Evolutionary conservation across 371 early-diverging fungal genomes (phyloP).

Genomic region (Zancudomyces culisetae): DNA sequence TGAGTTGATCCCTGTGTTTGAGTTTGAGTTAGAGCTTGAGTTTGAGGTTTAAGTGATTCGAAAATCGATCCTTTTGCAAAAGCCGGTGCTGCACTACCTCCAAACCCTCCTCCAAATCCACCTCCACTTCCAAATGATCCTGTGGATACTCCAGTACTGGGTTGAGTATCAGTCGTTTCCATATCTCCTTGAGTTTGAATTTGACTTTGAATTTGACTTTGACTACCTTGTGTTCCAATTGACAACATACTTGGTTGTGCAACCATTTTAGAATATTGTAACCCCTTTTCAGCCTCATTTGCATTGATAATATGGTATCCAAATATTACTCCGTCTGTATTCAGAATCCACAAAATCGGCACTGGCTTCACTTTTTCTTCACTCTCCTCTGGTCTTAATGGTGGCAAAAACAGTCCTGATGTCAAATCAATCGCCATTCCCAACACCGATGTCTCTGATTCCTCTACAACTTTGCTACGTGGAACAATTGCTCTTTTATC

Average conservation of each 20-base stretch:
- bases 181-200: not conserved
- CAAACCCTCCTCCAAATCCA: not conserved
- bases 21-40: not conserved
- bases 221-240: not conserved
- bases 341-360: conserved; percentile 23
- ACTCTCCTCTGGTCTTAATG: conserved; percentile 5
- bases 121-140: not conserved
- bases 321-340: conserved; percentile 16
- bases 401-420: conserved; percentile 10
- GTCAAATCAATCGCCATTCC: conserved; percentile 21
- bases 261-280: conserved; percentile 12
- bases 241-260: conserved; percentile 4
- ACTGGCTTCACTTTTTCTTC: conserved; percentile 8
- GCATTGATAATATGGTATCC: conserved; percentile 16
- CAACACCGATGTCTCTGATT: conserved; percentile 12
- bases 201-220: not conserved
- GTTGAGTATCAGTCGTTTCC: not conserved
- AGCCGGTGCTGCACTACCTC: not conserved
- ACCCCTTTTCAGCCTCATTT: conserved; percentile 10
- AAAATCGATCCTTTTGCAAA: not conserved
- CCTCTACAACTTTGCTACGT: not conserved
- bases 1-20: not conserved
- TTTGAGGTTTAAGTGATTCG: not conserved
- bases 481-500: not conserved
- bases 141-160: not conserved